Conservation (phyloP, 345 rosid genomes). For the Atalantia buxifolia region DNA sequence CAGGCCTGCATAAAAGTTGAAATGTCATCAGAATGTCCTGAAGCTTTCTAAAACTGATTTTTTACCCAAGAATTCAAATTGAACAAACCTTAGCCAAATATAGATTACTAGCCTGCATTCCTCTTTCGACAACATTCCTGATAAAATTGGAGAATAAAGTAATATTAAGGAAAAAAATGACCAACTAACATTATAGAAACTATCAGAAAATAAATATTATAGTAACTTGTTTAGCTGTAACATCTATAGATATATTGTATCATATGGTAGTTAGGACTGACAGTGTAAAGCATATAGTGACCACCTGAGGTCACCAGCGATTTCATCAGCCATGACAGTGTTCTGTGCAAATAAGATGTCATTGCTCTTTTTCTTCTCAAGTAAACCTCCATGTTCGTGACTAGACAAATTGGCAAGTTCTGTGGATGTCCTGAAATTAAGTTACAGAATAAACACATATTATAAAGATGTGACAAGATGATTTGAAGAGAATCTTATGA, state of each 20-base stretch:
- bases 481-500: background rate
- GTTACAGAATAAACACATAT: background rate
- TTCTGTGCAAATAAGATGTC: constrained; percentile 34
- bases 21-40: constrained; percentile 9
- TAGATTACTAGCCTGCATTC: constrained; percentile 44
- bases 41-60: background rate
- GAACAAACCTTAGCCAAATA: constrained; percentile 59
- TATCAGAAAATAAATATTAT: background rate
- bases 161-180: background rate
- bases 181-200: background rate
- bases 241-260: background rate
- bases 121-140: constrained; percentile 48
- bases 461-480: background rate
- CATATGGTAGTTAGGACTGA: background rate
- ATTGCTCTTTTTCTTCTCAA: constrained; percentile 44
- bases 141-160: background rate
- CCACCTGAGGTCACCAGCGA: constrained; percentile 41
- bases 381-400: constrained; percentile 36
- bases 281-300: constrained; percentile 1
- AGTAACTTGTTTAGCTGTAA: background rate
- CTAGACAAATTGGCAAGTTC: constrained; percentile 38
- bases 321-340: constrained; percentile 24
- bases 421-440: constrained; percentile 47
- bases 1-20: constrained; percentile 48
- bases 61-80: background rate